A percentile compares a stretch with the other conserved stretches of the same genome.
Conservation (phyloP, 352 stramenopile species). For the Globisporangium iwayamae region DNA sequence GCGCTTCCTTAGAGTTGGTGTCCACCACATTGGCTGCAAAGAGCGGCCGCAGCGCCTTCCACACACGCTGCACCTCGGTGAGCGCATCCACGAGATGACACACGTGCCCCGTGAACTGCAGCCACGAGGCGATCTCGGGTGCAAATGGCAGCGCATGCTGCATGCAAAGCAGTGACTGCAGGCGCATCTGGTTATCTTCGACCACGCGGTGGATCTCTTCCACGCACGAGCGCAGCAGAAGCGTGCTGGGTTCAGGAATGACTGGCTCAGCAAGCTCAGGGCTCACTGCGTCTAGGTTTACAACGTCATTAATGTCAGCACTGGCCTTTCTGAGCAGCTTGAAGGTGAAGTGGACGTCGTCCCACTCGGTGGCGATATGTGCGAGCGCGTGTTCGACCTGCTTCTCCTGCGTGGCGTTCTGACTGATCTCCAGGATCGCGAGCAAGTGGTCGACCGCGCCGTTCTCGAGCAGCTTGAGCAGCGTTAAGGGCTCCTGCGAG, state of each 20-base stretch:
- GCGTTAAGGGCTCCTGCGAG: slow-evolving; percentile 46
- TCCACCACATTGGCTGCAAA: slow-evolving; percentile 54
- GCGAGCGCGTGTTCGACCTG: slow-evolving; percentile 49
- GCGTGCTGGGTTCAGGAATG: neutral
- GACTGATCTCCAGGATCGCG: slow-evolving; percentile 56
- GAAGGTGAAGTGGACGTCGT: slow-evolving; percentile 38
- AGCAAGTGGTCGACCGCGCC: slow-evolving; percentile 51
- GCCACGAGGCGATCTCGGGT: slow-evolving; percentile 40
- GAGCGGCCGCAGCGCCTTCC: slow-evolving; percentile 45
- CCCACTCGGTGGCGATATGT: slow-evolving; percentile 52
- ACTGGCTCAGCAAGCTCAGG: neutral
- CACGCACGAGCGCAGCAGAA: slow-evolving; percentile 33
- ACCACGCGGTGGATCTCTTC: slow-evolving; percentile 45
- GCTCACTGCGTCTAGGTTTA: neutral
- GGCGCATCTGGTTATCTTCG: slow-evolving; percentile 54
- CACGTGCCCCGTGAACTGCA: slow-evolving; percentile 42
- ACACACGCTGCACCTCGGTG: slow-evolving; percentile 36
- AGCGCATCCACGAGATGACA: slow-evolving; percentile 37
- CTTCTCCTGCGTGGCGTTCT: slow-evolving; percentile 62
- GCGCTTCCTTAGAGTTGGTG: slow-evolving; percentile 31
- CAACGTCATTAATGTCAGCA: no score
- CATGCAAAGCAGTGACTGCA: slow-evolving; percentile 51
- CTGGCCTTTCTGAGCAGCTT: slow-evolving; percentile 16
- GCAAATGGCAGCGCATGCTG: slow-evolving; percentile 41
- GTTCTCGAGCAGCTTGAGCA: slow-evolving; percentile 72